Base-by-base conservation (phyloP, 225 moss, liverwort and hornwort species). In the Anthoceros angustus region DNA sequence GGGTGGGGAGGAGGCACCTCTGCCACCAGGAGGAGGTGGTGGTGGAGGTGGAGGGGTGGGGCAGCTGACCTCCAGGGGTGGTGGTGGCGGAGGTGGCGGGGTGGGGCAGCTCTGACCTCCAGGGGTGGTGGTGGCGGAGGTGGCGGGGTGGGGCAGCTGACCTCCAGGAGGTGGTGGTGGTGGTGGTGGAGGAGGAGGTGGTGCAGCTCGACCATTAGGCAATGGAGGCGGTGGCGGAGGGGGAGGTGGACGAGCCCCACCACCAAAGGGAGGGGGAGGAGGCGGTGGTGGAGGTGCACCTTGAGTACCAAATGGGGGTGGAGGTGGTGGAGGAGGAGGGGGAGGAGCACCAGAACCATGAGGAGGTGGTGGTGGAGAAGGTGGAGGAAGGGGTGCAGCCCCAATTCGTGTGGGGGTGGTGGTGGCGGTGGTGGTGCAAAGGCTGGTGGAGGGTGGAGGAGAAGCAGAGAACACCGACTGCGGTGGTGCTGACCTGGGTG, bases 71-170 rank as follows among this genome's bases (percentile, higher is more conserved):
- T n/a, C n/a, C n/a, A n/a, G n/a, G n/a, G n/a, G n/a, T n/a, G n/a
- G n/a, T n/a, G n/a, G n/a, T n/a, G n/a, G n/a, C n/a, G n/a, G n/a
- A n/a, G n/a, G n/a, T n/a, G n/a, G n/a, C n/a, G n/a, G n/a, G n/a
- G n/a, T n/a, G n/a, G n/a, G n/a, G n/a, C n/a, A n/a, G n/a, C n/a
- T n/a, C n/a, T n/a, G n/a, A n/a, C n/a, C n/a, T n/a, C n/a, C n/a
- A n/a, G n/a, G 68, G 84, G 76, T 62, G 78, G 79, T 9, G 74
- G 81, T 64, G 83, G 84, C 16, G 80, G 78, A 71, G 75, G 79
- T 3, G 84, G 79, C 0, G 82, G 77, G n/a, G n/a, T 1, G 74
- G 77, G 0, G 68, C 74, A 40, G 74, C 66, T 7, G 73, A 41
- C 77, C 76, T 67, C 73, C 78, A 49, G 79, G 78, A 24, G 72